A percentile compares a stretch with the other conserved stretches of the same genome.
These are phyloP conservation scores for Backusella australiensis DNA, from an alignment of 192 early-diverging fungal species.

Conservation along the genomic window DNA sequence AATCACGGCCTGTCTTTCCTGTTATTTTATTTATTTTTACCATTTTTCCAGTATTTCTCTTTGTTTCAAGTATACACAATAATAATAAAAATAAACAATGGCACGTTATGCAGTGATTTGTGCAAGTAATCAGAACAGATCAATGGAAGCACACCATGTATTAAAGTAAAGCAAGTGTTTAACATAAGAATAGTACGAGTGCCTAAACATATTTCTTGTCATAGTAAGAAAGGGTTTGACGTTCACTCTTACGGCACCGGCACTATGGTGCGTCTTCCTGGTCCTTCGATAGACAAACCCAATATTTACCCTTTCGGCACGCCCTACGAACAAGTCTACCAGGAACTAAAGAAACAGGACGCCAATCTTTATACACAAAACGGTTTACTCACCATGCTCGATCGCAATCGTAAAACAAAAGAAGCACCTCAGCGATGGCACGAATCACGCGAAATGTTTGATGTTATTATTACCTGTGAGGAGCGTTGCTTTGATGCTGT, in stretches of 20 bases:
- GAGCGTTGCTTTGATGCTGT: slow-evolving; percentile 94
- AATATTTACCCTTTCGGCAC: slow-evolving; percentile 95
- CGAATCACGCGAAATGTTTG: slow-evolving; percentile 67
- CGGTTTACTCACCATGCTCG: slow-evolving; percentile 87
- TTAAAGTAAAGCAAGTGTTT: slow-evolving; percentile 39
- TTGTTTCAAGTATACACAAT: not conserved
- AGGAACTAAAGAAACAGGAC: slow-evolving; percentile 76
- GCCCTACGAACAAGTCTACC: slow-evolving; percentile 86
- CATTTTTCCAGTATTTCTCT: not conserved
- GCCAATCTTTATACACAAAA: slow-evolving; percentile 75
- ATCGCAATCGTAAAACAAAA: slow-evolving; percentile 94
- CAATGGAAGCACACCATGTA: slow-evolving; percentile 92
- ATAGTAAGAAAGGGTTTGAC: slow-evolving; percentile 71
- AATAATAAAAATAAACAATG: slow-evolving; percentile 40
- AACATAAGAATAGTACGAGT: slow-evolving; percentile 33
- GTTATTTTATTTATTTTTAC: not conserved
- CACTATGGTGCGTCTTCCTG: slow-evolving; percentile 84
- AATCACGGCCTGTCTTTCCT: not conserved
- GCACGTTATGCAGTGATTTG: slow-evolving; percentile 92
- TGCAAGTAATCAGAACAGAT: slow-evolving; percentile 95
- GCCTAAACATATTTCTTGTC: not conserved
- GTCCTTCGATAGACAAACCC: slow-evolving; percentile 79
- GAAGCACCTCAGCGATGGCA: slow-evolving; percentile 87
- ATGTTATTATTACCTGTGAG: slow-evolving; percentile 96
- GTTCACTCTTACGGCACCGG: slow-evolving; percentile 92